Evolutionary conservation across 768 basidiomycete genomes (phyloP).

Genomic region (Suillus occidentalis): DNA sequence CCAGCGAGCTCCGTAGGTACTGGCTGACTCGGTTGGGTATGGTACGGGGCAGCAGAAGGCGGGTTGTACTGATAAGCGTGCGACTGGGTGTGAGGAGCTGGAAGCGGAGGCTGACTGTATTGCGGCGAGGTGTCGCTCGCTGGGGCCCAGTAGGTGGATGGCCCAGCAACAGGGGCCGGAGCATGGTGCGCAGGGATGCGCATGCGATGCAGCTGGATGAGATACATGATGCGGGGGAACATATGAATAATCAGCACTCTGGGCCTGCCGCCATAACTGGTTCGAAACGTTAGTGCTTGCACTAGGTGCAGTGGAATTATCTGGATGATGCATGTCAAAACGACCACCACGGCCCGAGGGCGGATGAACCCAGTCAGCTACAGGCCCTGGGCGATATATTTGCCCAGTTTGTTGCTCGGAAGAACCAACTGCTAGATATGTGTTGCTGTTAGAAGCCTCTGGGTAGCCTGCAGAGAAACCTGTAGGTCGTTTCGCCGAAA

Average conservation of each 20-base stretch:
- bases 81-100: slow-evolving; percentile 12
- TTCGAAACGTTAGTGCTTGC: slow-evolving; percentile 1
- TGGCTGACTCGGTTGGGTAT: slow-evolving; percentile 20
- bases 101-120: slow-evolving; percentile 11
- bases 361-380: slow-evolving; percentile 4
- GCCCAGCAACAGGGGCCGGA: slow-evolving; percentile 15
- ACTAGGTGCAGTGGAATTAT: neutral
- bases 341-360: neutral
- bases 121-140: slow-evolving; percentile 9
- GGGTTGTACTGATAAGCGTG: slow-evolving; percentile 22
- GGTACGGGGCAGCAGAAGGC: slow-evolving; percentile 8
- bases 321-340: neutral
- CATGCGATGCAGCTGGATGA: slow-evolving; percentile 7
- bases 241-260: slow-evolving; percentile 29
- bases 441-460: neutral
- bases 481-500: slow-evolving; percentile 44
- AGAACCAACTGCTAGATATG: neutral
- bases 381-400: neutral
- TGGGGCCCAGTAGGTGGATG: slow-evolving; percentile 19
- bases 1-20: slow-evolving; percentile 50
- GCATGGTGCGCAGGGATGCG: slow-evolving; percentile 23
- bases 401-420: neutral
- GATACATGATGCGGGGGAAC: slow-evolving; percentile 19
- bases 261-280: slow-evolving; percentile 30
- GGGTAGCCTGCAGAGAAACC: slow-evolving; percentile 13